Percentiles rank a stretch among this genome's conserved stretches.
These are phyloP conservation scores for Vigna nakashimae DNA, from an alignment of 306 rosid genomes.

Conservation along the genomic window DNA sequence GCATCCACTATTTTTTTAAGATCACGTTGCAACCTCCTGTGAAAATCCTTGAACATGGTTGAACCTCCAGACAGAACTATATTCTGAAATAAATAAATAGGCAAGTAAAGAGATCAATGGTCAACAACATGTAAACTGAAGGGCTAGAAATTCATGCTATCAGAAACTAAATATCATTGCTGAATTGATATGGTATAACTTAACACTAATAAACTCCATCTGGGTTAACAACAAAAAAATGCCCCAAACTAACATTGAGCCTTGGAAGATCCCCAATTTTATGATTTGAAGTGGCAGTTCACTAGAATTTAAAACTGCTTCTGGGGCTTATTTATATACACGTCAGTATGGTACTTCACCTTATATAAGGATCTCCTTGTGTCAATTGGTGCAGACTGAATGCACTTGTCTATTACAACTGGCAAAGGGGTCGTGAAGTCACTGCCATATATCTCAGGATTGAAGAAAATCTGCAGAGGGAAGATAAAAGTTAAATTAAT, in stretches of 20 bases:
- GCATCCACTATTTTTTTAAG: conserved; percentile 93
- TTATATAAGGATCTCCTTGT: conserved; percentile 96
- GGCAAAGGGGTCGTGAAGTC: conserved; percentile 89
- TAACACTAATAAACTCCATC: conserved; percentile 6
- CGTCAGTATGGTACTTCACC: conserved; percentile 56
- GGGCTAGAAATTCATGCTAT: not conserved
- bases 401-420: conserved; percentile 90
- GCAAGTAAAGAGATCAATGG: conserved; percentile 12
- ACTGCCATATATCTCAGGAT: conserved; percentile 91
- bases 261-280: not conserved
- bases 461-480: conserved; percentile 82
- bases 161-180: not conserved
- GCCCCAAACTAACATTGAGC: conserved; percentile 15
- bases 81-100: conserved; percentile 65
- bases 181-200: conserved; percentile 19
- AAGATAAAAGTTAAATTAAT: conserved; percentile 25
- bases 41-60: conserved; percentile 99
- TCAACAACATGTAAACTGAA: not conserved
- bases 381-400: conserved; percentile 98
- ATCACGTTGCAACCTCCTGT: conserved; percentile 97
- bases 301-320: conserved; percentile 14
- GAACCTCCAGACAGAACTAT: conserved; percentile 97
- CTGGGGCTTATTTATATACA: conserved; percentile 21
- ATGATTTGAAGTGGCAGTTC: not conserved
- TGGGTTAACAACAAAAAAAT: conserved; percentile 31